phyloP scores from a whole-genome alignment of 306 rosid genomes.

The Quercus gilva region DNA sequence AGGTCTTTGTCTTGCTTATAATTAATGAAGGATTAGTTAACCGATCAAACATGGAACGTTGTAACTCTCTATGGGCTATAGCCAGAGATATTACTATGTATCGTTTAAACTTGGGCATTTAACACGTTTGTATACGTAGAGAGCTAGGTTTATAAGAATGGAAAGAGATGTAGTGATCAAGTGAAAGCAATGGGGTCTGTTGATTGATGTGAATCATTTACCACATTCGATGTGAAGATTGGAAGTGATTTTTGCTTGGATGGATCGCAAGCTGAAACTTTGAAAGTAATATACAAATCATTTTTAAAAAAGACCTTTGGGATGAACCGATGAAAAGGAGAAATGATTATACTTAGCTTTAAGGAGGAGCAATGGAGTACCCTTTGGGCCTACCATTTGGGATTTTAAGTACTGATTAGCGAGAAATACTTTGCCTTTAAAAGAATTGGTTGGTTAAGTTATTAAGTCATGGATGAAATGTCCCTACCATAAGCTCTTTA shows the following conservation, averaged over 20 bases:
- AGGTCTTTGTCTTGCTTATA: neutral
- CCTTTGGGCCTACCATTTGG: conserved; percentile 54
- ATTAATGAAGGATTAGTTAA: neutral
- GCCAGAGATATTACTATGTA: neutral
- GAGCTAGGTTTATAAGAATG: neutral
- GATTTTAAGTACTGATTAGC: conserved; percentile 30
- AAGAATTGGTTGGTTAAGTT: conserved; percentile 82
- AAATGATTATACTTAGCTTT: conserved; percentile 81
- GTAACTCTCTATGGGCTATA: neutral
- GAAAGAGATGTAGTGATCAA: conserved; percentile 35
- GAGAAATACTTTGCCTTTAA: conserved; percentile 41
- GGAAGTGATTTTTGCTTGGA: conserved; percentile 85
- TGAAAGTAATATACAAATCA: conserved; percentile 59
- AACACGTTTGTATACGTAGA: neutral
- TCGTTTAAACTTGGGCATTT: neutral
- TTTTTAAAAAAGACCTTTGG: conserved; percentile 42
- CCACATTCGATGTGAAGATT: conserved; percentile 70
- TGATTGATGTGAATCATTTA: conserved; percentile 78
- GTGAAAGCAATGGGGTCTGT: conserved; percentile 33
- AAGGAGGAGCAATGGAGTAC: conserved; percentile 85
- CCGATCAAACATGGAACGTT: neutral
- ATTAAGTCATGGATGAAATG: conserved; percentile 90
- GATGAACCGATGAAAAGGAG: conserved; percentile 38
- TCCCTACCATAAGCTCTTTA: conserved; percentile 51
- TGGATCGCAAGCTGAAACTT: conserved; percentile 92